These are phyloP conservation scores for Taphrina betulina DNA, from an alignment of 1,139 yeast genomes.

Conservation along the genomic window DNA sequence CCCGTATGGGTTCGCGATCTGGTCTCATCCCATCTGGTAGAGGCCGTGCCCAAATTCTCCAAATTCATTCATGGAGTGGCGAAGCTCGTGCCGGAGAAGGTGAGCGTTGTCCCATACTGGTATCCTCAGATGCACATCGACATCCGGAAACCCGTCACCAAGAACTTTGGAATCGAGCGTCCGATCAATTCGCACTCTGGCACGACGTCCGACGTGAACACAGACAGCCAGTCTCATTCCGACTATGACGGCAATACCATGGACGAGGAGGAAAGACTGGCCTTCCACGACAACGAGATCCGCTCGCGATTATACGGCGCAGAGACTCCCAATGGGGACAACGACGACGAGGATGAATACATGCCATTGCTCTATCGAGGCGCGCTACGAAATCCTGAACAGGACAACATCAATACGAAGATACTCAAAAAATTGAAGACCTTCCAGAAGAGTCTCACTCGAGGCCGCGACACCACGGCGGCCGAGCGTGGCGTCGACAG, in stretches of 20 bases:
- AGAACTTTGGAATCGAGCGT: slow-evolving; percentile 63
- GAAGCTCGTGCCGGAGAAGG: slow-evolving; percentile 75
- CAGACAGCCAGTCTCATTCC: slow-evolving; percentile 45
- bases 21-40: slow-evolving; percentile 87
- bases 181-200: slow-evolving; percentile 49
- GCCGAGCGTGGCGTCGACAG: slow-evolving; percentile 24
- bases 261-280: slow-evolving; percentile 43
- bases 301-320: slow-evolving; percentile 20
- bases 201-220: slow-evolving; percentile 45
- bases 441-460: slow-evolving; percentile 8
- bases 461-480: slow-evolving; percentile 6
- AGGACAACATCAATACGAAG: slow-evolving; percentile 23
- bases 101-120: slow-evolving; percentile 90
- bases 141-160: slow-evolving; percentile 80
- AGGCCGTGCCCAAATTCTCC: slow-evolving; percentile 96
- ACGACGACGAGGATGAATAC: slow-evolving; percentile 33
- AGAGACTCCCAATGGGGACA: slow-evolving; percentile 10
- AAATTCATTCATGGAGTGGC: slow-evolving; percentile 97
- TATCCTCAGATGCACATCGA: slow-evolving; percentile 97
- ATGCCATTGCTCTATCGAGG: slow-evolving; percentile 24
- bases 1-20: slow-evolving; percentile 95
- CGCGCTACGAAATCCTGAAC: slow-evolving; percentile 18
- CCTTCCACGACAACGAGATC: slow-evolving; percentile 33
- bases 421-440: slow-evolving; percentile 2
- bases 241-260: slow-evolving; percentile 47